Evolutionary conservation across 768 basidiomycete genomes (phyloP).

Genomic region (Mycena capillaripes): DNA sequence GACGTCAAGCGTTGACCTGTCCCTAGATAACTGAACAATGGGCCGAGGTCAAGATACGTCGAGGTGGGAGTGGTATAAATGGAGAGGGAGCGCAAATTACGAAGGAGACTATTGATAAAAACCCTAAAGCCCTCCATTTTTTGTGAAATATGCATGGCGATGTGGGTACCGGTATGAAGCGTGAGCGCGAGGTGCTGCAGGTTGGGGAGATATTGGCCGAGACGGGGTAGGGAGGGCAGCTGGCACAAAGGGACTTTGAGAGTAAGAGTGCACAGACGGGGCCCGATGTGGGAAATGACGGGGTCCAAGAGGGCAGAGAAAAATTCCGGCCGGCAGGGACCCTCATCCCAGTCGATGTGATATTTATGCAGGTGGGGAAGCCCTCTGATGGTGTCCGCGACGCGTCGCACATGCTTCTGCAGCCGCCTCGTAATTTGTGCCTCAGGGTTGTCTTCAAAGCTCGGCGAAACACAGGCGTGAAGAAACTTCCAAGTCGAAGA

Average conservation of each 20-base stretch:
- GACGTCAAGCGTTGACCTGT: conserved; percentile 55
- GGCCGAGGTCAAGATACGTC: conserved; percentile 54
- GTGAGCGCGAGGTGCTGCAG: conserved; percentile 53
- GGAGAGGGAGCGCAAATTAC: conserved; percentile 53
- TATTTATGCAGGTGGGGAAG: conserved; percentile 54
- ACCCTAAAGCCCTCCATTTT: conserved; percentile 58
- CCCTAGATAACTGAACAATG: conserved; percentile 54
- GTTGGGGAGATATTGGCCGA: conserved; percentile 45
- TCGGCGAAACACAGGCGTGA: conserved; percentile 49
- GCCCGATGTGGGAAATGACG: conserved; percentile 49
- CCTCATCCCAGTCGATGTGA: conserved; percentile 56
- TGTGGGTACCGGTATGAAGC: conserved; percentile 49
- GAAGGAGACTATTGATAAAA: conserved; percentile 59
- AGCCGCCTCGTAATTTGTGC: conserved; percentile 51
- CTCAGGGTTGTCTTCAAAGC: conserved; percentile 47
- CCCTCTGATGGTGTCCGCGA: conserved; percentile 49
- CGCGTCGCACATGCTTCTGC: conserved; percentile 50
- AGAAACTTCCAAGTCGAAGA: conserved; percentile 46
- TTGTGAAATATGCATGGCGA: conserved; percentile 47
- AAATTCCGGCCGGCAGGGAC: conserved; percentile 52
- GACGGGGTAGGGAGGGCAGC: conserved; percentile 48
- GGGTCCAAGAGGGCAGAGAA: conserved; percentile 54
- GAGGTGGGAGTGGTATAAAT: conserved; percentile 53
- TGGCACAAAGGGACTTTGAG: conserved; percentile 57
- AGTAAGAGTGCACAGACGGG: conserved; percentile 48